Evolutionary conservation across 169 alveolate species (phyloP).

Genomic region (Babesia sp.): DNA sequence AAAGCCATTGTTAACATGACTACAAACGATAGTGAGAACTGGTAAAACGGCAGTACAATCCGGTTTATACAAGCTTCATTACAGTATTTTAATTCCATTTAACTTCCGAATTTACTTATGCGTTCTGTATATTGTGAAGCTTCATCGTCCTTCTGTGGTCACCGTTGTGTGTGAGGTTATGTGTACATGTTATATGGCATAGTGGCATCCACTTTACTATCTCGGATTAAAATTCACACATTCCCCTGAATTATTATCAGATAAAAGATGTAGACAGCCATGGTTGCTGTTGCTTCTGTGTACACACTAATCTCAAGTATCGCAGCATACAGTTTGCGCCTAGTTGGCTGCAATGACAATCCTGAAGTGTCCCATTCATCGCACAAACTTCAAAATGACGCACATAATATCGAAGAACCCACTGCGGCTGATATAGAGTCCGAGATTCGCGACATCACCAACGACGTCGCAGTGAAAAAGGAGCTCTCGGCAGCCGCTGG

Average conservation of each 20-base stretch:
- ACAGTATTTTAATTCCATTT: too few species aligned
- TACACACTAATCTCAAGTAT: conserved; percentile 26
- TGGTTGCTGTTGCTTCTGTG: conserved; percentile 19
- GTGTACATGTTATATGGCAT: background rate
- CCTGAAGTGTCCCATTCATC: background rate
- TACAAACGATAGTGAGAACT: too few species aligned
- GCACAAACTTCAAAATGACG: too few species aligned
- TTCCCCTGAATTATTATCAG: background rate
- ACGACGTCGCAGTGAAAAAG: conserved; percentile 16
- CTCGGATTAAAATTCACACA: background rate
- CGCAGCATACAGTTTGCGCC: background rate
- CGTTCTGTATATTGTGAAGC: background rate
- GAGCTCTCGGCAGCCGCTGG: conserved; percentile 34
- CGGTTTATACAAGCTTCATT: too few species aligned
- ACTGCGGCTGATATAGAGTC: background rate
- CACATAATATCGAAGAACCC: background rate
- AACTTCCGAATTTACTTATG: too few species aligned
- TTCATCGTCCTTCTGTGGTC: background rate
- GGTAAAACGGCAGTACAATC: too few species aligned
- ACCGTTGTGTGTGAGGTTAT: background rate
- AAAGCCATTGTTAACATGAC: too few species aligned
- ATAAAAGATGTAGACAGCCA: conserved; percentile 1
- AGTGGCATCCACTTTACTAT: background rate
- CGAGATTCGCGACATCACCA: conserved; percentile 9
- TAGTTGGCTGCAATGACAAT: background rate